Evolutionary conservation across 164 flowering plant species (phyloP), one percentile per base, ranked within the genome.

Genomic region (Piper longum): DNA sequence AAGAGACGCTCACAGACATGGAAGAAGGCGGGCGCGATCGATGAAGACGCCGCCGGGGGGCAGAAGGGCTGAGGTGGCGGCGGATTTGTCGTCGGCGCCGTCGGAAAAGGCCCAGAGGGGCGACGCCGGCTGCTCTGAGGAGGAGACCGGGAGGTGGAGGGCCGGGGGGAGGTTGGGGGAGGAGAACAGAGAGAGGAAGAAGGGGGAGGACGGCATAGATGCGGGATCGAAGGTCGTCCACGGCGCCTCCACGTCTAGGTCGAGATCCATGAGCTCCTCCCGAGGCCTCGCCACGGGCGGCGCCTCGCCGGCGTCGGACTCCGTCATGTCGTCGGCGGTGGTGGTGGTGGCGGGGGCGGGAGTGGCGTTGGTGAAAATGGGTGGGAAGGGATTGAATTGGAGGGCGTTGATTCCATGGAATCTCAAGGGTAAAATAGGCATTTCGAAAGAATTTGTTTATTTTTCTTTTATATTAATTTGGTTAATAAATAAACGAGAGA

Each of bases 101-200:
- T 86, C 96, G 17, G 85, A 72, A 67, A 86, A 85, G 5, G 74
- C 77, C 98, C 93, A 88, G 0, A 83, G 85, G 55, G 98, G 93
- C 13, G 96, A 90, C 59, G 64, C 26, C 67, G 43, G 61, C 8
- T 59, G 26, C 26, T 64, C 12, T 18, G 64, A 11, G 48, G 58
- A 48, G 64, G 36, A 9, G 69, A 63, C 52, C 11, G 48, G 14
- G 67, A 17, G 43, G 44, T 48, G 43, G 44, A 56, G 36, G 69
- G 59, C 44, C 59, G 41, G 45, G 73, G 60, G 41, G 77, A 62
- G 0, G 86, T 80, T 2, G 90, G 81, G 45, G 73, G 56, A n/a
- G 87, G 81, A 41, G 71, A 57, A 56, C 36, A 57, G 48, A n/a
- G 69, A 62, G 58, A 62, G 41, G 44, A 75, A 57, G 41, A 78